Conservation (phyloP, 2,329 filamentous ascomycete species). For the Xylariaceae sp. region DNA sequence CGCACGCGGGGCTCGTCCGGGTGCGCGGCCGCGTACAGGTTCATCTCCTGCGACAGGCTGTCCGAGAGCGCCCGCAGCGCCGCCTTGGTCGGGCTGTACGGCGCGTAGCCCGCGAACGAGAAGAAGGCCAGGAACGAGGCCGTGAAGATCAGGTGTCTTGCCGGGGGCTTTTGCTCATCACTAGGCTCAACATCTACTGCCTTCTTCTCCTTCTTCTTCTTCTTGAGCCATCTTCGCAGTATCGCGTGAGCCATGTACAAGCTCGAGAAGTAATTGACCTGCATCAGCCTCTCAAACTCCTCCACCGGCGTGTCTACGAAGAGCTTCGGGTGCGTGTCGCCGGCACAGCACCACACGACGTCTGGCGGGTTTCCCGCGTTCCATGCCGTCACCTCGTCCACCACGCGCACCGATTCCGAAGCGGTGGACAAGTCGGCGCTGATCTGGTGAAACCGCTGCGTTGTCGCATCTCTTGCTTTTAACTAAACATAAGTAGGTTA, state of each 20-base stretch:
- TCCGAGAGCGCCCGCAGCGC: conserved; percentile 62
- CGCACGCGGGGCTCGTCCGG: conserved; percentile 35
- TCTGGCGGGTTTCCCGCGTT: conserved; percentile 52
- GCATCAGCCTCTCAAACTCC: conserved; percentile 33
- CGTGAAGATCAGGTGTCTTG: conserved; percentile 62
- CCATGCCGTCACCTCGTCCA: conserved; percentile 55
- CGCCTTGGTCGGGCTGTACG: conserved; percentile 62
- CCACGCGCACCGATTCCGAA: conserved; percentile 49
- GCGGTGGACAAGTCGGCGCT: conserved; percentile 57
- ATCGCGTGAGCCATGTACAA: conserved; percentile 35
- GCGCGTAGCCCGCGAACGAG: conserved; percentile 57
- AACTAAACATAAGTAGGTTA: conserved; percentile 27
- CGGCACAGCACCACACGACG: conserved; percentile 61
- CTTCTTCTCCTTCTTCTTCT: background rate
- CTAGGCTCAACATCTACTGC: background rate
- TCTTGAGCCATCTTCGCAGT: conserved; percentile 27
- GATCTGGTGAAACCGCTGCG: conserved; percentile 59
- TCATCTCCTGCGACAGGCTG: conserved; percentile 54
- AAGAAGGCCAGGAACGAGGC: conserved; percentile 57
- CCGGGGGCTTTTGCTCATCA: background rate
- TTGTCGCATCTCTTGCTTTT: conserved; percentile 42
- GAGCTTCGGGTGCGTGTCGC: conserved; percentile 50
- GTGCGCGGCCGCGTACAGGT: conserved; percentile 29
- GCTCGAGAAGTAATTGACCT: conserved; percentile 36
- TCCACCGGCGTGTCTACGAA: conserved; percentile 32